Base-by-base conservation (phyloP, 2,329 filamentous ascomycete genomes). In the Zasmidium cellare region DNA sequence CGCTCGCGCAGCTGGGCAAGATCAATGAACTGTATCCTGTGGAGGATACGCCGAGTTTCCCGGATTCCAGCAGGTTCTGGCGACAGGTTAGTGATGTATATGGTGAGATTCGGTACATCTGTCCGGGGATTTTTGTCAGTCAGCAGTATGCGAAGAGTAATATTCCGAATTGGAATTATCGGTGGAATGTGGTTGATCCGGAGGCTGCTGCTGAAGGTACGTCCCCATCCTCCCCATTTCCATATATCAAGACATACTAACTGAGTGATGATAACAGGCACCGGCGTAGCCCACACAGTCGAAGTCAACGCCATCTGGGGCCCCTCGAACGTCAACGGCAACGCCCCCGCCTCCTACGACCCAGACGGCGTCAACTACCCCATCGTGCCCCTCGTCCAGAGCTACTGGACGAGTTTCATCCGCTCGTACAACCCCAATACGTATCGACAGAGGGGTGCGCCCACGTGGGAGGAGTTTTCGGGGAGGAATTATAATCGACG, bases 321-420 rank as follows among this genome's bases (percentile, higher is more conserved):
- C 0, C 83, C 85, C 0, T 75, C 79, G 2, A 82, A 87, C 67
- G 77, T 81, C 2, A 73, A 76, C 20, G 74, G 75, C 3, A 68
- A 61, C 0, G 72, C 80, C 1, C 87, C 87, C 0, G 67, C 68
- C 2, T 86, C 82, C 48, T 91, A 90, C 64, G 70, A 71, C 7
- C 69, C 75, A 0, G 77, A 76, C 2, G 76, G 75, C 14, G 72
- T 74, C 14, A 91, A 91, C 62, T 80, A 76, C 1, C 68, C 69
- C 0, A 84, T 88, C 5, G 79, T 88, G 1, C 78, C 82, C 0
- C 74, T 88, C 0, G 81, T 89, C 24, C 87, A 90, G 67, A 81
- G 79, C 0, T 92, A 91, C 72, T 92, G 88, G 87, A 84, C 85
- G 1, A 89, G 85, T 62, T 92, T 92, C 69, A 85, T 92, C 59